phyloP scores from a whole-genome alignment of 1,284 basidiomycete genomes.

The Moesziomyces globuligerus region DNA sequence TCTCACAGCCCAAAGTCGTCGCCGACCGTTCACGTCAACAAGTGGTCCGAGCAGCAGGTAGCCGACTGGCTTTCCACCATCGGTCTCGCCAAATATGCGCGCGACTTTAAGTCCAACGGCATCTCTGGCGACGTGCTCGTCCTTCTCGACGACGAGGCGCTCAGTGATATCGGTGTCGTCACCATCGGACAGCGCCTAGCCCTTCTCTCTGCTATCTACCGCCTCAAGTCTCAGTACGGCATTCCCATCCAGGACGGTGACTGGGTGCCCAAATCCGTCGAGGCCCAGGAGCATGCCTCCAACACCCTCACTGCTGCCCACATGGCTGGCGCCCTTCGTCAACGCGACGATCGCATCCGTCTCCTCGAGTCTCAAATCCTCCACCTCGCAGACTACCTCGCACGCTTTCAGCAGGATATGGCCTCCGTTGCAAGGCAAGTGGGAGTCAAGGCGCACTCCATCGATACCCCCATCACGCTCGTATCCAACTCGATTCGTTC shows the following conservation, averaged over 20 bases:
- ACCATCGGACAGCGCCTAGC: constrained; percentile 63
- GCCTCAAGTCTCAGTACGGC: constrained; percentile 56
- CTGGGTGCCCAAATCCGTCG: constrained; percentile 54
- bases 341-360: constrained; percentile 62
- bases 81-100: constrained; percentile 45
- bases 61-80: constrained; percentile 53
- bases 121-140: constrained; percentile 65
- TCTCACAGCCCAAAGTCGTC: constrained; percentile 39
- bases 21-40: constrained; percentile 50
- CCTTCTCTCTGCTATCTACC: constrained; percentile 59
- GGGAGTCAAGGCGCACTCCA: constrained; percentile 50
- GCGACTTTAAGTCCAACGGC: constrained; percentile 52
- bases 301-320: constrained; percentile 20
- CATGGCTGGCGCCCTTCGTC: constrained; percentile 37
- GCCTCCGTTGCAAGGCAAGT: constrained; percentile 42
- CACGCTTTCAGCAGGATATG: constrained; percentile 58
- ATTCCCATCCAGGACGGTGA: constrained; percentile 63
- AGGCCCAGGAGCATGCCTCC: constrained; percentile 30
- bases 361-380: constrained; percentile 60
- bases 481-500: constrained; percentile 43
- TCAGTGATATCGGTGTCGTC: constrained; percentile 61
- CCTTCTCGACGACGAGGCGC: constrained; percentile 61
- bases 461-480: constrained; percentile 40
- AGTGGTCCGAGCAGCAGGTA: constrained; percentile 56
- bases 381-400: constrained; percentile 54